Percentiles rank a stretch among this genome's conserved stretches.
These are phyloP conservation scores for Phytopythium mirpurense DNA, from an alignment of 352 stramenopile species.

Conservation along the genomic window DNA sequence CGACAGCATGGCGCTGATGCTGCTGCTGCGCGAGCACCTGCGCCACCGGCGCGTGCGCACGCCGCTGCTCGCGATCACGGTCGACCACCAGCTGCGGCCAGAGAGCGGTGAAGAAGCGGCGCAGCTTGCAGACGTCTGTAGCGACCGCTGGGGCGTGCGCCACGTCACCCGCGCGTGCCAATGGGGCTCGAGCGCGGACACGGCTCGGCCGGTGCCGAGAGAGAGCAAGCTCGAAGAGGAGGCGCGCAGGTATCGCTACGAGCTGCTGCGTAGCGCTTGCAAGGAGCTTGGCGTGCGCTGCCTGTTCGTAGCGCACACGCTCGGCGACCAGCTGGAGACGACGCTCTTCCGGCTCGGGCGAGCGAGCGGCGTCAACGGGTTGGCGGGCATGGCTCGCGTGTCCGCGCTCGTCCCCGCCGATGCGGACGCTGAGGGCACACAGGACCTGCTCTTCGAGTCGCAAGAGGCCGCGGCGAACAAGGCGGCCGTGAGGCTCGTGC, in stretches of 20 bases:
- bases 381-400: conserved; percentile 52
- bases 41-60: conserved; percentile 36
- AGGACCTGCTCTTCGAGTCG: not conserved
- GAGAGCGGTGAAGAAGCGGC: conserved; percentile 63
- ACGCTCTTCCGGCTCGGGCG: conserved; percentile 72
- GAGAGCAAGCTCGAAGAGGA: conserved; percentile 76
- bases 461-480: conserved; percentile 5
- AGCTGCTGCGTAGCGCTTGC: conserved; percentile 51
- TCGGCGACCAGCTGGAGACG: conserved; percentile 77
- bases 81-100: conserved; percentile 64
- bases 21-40: conserved; percentile 67
- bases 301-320: conserved; percentile 78
- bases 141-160: conserved; percentile 29
- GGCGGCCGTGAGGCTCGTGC: conserved; percentile 28
- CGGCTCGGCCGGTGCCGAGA: conserved; percentile 21
- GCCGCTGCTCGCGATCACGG: conserved; percentile 70
- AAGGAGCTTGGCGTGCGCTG: conserved; percentile 40
- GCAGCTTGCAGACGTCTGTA: conserved; percentile 41
- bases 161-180: conserved; percentile 52
- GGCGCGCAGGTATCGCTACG: conserved; percentile 63
- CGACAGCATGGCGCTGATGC: conserved; percentile 78
- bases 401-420: conserved; percentile 20
- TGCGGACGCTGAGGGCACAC: not conserved
- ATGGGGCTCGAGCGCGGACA: conserved; percentile 21
- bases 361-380: conserved; percentile 67